Conservation (phyloP, 495 filamentous ascomycete species). For the Copromyces sp. region DNA sequence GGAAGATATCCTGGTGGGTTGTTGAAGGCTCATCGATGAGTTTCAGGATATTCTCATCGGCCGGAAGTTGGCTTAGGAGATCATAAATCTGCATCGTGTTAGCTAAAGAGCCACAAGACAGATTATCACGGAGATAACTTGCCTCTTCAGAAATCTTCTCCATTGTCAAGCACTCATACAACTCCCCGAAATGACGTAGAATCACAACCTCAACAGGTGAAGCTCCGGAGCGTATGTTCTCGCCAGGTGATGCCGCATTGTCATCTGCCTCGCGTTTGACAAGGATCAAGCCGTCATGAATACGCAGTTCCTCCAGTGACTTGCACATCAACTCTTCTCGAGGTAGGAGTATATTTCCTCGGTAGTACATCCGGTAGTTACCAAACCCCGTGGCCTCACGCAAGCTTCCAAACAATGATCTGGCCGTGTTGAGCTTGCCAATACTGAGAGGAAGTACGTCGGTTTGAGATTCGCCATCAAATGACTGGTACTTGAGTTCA, state of each 20-base stretch:
- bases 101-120: constrained; percentile 6
- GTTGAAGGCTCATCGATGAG: constrained; percentile 45
- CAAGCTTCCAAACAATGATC: constrained; percentile 54
- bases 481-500: constrained; percentile 62
- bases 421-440: constrained; percentile 59
- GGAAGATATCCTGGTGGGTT: constrained; percentile 52
- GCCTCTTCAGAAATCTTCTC: constrained; percentile 61
- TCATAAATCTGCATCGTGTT: constrained; percentile 51
- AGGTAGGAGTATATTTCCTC: constrained; percentile 35
- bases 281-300: constrained; percentile 54
- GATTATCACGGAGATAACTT: constrained; percentile 6
- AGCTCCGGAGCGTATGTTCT: constrained; percentile 28
- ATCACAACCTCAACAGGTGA: constrained; percentile 62
- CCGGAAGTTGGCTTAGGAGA: constrained; percentile 64
- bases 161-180: constrained; percentile 73
- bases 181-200: constrained; percentile 71
- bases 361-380: constrained; percentile 49
- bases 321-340: constrained; percentile 38
- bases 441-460: constrained; percentile 49
- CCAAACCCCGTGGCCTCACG: constrained; percentile 58
- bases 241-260: constrained; percentile 15
- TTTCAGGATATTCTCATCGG: constrained; percentile 49
- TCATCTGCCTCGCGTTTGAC: constrained; percentile 39
- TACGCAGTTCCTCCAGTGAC: constrained; percentile 45
- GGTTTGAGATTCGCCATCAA: constrained; percentile 47